Evolutionary conservation across 129 eudicot genomes (phyloP), one percentile per base, ranked within the genome.

Genomic region (Flaveria linearis): DNA sequence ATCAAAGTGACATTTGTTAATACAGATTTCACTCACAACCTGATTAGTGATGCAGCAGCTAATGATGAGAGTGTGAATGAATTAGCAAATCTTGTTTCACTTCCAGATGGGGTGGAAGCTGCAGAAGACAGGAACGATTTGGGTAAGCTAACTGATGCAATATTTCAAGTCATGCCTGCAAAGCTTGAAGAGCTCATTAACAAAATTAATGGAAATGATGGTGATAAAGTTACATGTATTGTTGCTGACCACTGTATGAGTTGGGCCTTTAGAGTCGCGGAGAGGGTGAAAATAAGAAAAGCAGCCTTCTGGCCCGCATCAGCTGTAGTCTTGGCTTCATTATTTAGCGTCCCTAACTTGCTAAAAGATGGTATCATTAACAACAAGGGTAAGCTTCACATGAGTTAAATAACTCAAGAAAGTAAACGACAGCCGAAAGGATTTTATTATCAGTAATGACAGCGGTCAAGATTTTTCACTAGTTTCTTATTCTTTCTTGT

Each of bases 361-460:
- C 39, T 89, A 30, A 84, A 80, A 9, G 82, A 89, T 43, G 84
- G 85, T 55, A 78, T 84, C n/a, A 36, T 84, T 36, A 76, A 86
- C 66, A 49, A 64, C 6, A 71, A 82, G 11, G 95, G 95, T 89
- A 43, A 86, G 88, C 23, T 58, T 50, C 64, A 20, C 33, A 20
- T 22, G 16, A 1, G 9, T 2, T 41, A 17, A 82, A 74, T 13
- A 25, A 26, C 43, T 62, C 11, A 26, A 28, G 68, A 62, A 62
- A 25, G 42, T 62, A 14, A 26, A 28, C 14, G n/a, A 58, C 10
- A 5, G 1, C 10, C 39, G 11, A 0, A 25, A 58, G 26, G 1
- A 10, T 5, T 7, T 43, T 45, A 4, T 10, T 43, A 43, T 43
- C 47, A 43, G 22, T 36, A 36, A 5, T 36, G 41, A 52, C 1